Percentiles rank a stretch among this genome's conserved stretches.
Evolutionary conservation across 441 rosid genomes (phyloP).

Genomic region (Erodium texanum): DNA sequence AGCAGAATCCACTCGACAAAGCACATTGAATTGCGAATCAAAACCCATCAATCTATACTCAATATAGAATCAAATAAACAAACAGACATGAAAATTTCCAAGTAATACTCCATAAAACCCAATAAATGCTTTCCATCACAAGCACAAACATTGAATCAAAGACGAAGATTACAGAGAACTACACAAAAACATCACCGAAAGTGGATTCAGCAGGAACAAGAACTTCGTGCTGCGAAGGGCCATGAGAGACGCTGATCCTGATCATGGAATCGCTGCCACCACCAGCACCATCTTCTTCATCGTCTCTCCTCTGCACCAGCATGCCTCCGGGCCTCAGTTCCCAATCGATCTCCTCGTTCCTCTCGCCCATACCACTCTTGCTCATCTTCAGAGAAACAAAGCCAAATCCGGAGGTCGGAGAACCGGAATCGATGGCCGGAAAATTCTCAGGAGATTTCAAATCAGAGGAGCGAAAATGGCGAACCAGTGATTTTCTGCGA

Average conservation of each 20-base stretch:
- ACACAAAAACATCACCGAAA: constrained; percentile 29
- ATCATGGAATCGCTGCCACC: constrained; percentile 26
- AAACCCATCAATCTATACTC: neutral
- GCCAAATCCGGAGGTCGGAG: too few relatives aligned
- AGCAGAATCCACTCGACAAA: too few relatives aligned
- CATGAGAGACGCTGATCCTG: constrained; percentile 40
- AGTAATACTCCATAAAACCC: too few relatives aligned
- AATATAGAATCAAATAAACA: neutral
- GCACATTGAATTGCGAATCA: neutral
- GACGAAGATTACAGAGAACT: neutral
- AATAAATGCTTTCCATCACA: too few relatives aligned
- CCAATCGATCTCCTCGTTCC: constrained; percentile 29
- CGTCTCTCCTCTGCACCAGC: constrained; percentile 47
- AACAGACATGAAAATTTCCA: neutral
- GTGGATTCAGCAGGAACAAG: constrained; percentile 37
- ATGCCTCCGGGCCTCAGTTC: constrained; percentile 46
- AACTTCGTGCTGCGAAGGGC: constrained; percentile 35
- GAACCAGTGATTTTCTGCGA: neutral
- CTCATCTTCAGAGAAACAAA: constrained; percentile 25
- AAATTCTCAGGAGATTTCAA: neutral
- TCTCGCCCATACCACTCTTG: constrained; percentile 7
- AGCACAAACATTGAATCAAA: neutral
- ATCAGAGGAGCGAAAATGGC: neutral
- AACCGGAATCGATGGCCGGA: neutral
- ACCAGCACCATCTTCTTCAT: constrained; percentile 15